phyloP scores from a whole-genome alignment of 176 grass and related monocot species.

The Bolboschoenus planiculmis region DNA sequence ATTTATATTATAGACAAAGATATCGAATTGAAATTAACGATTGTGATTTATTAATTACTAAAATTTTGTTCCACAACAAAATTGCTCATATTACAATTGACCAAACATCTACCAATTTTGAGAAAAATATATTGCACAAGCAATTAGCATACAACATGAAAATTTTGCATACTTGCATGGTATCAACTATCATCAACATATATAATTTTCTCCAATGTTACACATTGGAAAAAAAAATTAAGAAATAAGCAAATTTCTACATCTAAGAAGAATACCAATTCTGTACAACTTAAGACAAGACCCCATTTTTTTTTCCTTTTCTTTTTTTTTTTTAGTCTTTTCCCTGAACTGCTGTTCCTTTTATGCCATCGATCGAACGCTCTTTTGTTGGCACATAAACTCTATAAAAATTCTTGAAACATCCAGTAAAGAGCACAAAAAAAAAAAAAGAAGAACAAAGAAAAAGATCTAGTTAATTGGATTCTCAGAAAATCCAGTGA shows the following conservation, averaged over 20 bases:
- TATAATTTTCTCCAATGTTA: conserved; percentile 13
- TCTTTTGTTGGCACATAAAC: neutral
- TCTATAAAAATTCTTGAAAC: neutral
- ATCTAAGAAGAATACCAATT: conserved; percentile 14
- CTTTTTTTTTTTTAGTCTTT: neutral
- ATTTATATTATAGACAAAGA: too few species aligned
- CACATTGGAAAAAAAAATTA: conserved; percentile 16
- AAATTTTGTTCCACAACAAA: too few species aligned
- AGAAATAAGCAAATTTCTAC: conserved; percentile 12
- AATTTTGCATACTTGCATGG: neutral
- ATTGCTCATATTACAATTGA: neutral
- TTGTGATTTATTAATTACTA: too few species aligned
- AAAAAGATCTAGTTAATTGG: neutral
- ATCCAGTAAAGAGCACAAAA: neutral
- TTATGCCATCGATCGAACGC: neutral
- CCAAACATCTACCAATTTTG: neutral
- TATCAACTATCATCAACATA: too few species aligned
- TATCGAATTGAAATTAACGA: too few species aligned
- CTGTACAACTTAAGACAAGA: conserved; percentile 13
- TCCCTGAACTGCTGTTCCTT: neutral
- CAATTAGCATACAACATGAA: neutral
- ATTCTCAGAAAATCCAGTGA: neutral
- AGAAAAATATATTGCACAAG: neutral
- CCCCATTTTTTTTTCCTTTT: neutral
- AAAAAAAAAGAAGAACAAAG: neutral